Base-by-base conservation (phyloP, 176 grass and related monocot species). In the Eleusine indica region DNA sequence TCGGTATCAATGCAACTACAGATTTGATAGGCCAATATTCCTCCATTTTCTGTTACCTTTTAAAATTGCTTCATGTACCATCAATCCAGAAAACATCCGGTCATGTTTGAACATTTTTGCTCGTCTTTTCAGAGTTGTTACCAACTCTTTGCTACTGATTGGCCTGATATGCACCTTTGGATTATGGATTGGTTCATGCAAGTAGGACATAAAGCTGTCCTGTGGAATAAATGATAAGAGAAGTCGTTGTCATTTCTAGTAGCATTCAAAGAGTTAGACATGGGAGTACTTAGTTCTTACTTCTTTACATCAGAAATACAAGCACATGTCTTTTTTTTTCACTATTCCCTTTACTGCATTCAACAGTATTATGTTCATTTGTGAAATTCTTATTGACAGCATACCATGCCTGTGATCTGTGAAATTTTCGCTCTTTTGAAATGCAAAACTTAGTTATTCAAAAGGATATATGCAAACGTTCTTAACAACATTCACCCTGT, bases 381-480 rank as follows among this genome's bases (percentile, higher is more conserved):
- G 49, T 16, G 49, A 52, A 52, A 52, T 16, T 52, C 49, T 17
- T 52, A 17, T 11, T 16, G 14, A 52, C 15, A 16, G 10, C 12
- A 14, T 52, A 14, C 9, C 49, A 56, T 84, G 74, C 66, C 43
- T 8, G 0, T 66, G 73, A 56, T 52, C 43, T 8, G 0, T 66
- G 73, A 56, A 66, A 47, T 88, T 83, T 78, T 9, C 44, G 3
- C 52, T 66, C 10, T 9, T 22, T 78, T 79, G 12, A 38, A 39
- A 79, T 46, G 16, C 63, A 40, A 18, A 52, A 68, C 3, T 68
- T 63, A 37, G 25, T 29, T 88, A 0, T 77, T 66, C 71, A 22
- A 22, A 53, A 72, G 17, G 35, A 66, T 47, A 73, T 21, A 5
- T 35, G 12, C 38, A n/a, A 41, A 15, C 1, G 16, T 65, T 67